These are phyloP conservation scores for Mytilinidion resinicola DNA, from an alignment of 495 filamentous ascomycete genomes.

Conservation along the genomic window DNA sequence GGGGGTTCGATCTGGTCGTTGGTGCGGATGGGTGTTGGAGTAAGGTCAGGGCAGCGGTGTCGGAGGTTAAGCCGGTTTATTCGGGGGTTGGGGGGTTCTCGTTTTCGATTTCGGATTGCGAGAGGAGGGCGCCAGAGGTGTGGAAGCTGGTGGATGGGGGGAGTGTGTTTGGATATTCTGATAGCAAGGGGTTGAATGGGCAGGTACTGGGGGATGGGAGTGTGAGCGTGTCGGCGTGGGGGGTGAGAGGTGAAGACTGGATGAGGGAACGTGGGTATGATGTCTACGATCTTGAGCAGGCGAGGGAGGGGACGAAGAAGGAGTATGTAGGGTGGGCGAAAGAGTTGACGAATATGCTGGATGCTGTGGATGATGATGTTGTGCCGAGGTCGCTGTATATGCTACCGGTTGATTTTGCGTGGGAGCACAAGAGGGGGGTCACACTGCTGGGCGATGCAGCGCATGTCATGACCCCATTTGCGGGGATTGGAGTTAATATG, in stretches of 20 bases:
- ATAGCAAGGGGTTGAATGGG: conserved; percentile 37
- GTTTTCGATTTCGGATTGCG: conserved; percentile 25
- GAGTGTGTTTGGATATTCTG: conserved; percentile 39
- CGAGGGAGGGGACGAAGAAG: conserved; percentile 15
- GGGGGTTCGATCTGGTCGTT: conserved; percentile 48
- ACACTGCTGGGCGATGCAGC: conserved; percentile 58
- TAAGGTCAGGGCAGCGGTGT: conserved; percentile 45
- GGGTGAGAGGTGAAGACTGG: conserved; percentile 37
- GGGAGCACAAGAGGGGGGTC: conserved; percentile 41
- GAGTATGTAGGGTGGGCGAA: conserved; percentile 21
- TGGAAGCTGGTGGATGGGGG: conserved; percentile 42
- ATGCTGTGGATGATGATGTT: conserved; percentile 4
- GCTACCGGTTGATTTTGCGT: conserved; percentile 46
- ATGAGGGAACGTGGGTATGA: conserved; percentile 32
- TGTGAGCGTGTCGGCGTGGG: conserved; percentile 35
- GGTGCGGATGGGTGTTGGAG: conserved; percentile 60
- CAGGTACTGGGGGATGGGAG: conserved; percentile 46
- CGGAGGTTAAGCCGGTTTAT: conserved; percentile 44
- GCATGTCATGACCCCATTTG: conserved; percentile 56
- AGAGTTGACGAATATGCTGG: conserved; percentile 17
- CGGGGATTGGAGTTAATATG: conserved; percentile 55
- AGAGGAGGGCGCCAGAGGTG: conserved; percentile 31
- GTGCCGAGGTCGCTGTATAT: conserved; percentile 39
- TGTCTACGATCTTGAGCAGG: conserved; percentile 1
- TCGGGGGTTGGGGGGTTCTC: conserved; percentile 38